A percentile compares a stretch with the other conserved stretches of the same genome.
Conservation (phyloP, 768 basidiomycete genomes). For the Boletus barrowsii region DNA sequence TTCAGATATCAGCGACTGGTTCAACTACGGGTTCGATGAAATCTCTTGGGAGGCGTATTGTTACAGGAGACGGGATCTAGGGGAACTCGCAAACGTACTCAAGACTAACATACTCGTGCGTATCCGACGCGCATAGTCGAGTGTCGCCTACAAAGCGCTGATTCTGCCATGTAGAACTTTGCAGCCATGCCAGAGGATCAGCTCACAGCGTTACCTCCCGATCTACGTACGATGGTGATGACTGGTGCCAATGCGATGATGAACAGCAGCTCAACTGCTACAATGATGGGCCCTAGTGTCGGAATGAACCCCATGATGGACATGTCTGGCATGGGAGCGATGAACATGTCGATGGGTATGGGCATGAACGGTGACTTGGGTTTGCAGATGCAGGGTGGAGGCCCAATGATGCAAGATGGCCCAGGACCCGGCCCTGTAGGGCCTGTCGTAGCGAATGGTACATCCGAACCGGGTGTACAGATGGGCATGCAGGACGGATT, state of each 20-base stretch:
- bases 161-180: conserved; percentile 54
- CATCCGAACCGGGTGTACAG: conserved; percentile 39
- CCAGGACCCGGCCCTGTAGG: conserved; percentile 32
- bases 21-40: conserved; percentile 99
- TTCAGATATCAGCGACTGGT: conserved; percentile 94
- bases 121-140: conserved; percentile 7
- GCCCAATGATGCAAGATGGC: conserved; percentile 55
- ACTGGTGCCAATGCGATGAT: conserved; percentile 77
- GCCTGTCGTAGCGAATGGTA: conserved; percentile 36
- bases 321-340: conserved; percentile 62
- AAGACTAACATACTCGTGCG: conserved; percentile 82
- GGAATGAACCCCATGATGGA: conserved; percentile 77
- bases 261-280: conserved; percentile 53
- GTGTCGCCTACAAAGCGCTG: neutral
- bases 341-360: conserved; percentile 53
- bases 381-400: conserved; percentile 46
- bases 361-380: conserved; percentile 68
- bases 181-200: conserved; percentile 81
- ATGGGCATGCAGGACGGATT: conserved; percentile 42
- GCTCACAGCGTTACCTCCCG: conserved; percentile 70
- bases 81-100: conserved; percentile 74
- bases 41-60: conserved; percentile 93
- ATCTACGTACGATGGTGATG: conserved; percentile 85
- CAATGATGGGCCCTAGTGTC: conserved; percentile 50
- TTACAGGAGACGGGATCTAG: conserved; percentile 75